Evolutionary conservation across 305 asterid genomes (phyloP), one percentile per base, ranked within the genome.

Genomic region (Fraxinus dipetala): DNA sequence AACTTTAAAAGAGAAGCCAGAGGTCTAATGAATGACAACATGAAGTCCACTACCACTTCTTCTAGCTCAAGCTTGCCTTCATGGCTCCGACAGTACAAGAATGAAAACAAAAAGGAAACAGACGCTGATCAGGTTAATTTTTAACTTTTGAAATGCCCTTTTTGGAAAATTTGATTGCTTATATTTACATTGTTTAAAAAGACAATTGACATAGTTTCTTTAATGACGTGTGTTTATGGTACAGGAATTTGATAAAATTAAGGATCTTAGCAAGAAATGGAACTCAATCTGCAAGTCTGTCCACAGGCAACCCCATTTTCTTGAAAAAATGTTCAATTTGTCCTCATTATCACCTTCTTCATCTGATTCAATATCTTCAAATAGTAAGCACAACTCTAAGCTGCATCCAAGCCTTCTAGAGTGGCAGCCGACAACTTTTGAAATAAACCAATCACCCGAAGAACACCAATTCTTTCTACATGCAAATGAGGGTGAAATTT

Each of bases 81-180:
- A 69, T 96, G 99, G 99, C 97, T 96, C 32, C 96, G 90, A 75
- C 89, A 91, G 80, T 93, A 88, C 91, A 94, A 91, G 79, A 91
- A 91, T 79, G 93, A 94, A 84, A 87, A 87, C 56, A 90, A 30
- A 34, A 82, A 75, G 63, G 87, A 81, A 45, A 43, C 36, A 22
- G 76, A 77, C 32, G 56, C 35, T 40, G 86, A 89, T 80, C 89
- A 91, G 94, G 97, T 93, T 63, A 30, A 45, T 48, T 65, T 72
- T 14, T 65, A 2, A 3, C 56, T 13, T 11, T 77, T 75, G 28
- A 76, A 51, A 67, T 30, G 51, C 38, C 13, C 45, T 20, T 31
- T 16, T 22, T 26, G 2, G 72, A 63, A 28, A 63, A 8, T 9
- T 26, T 67, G 20, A 30, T 28, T 67, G 2, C 20, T 67, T 67